Percentiles rank a stretch among this genome's conserved stretches.
These are phyloP conservation scores for Aspergillus alliaceus DNA, from an alignment of 2,329 filamentous ascomycete genomes.

Conservation along the genomic window DNA sequence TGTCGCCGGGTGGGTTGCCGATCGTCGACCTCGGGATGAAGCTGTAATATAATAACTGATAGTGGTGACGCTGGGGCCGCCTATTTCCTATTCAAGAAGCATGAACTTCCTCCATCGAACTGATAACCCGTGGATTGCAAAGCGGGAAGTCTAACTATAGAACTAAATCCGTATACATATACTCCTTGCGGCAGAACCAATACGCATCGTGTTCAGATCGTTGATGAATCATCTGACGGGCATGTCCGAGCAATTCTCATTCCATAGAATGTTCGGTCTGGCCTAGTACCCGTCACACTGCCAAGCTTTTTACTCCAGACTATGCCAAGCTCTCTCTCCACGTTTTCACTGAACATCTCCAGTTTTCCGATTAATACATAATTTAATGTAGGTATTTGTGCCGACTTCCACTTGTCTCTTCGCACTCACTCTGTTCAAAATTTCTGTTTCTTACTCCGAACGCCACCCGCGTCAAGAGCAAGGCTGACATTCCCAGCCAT, in stretches of 20 bases:
- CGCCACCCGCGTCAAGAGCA: too few relatives aligned
- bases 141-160: not conserved
- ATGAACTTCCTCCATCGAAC: not conserved
- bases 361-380: not conserved
- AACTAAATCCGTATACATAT: not conserved
- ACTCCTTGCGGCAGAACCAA: not conserved
- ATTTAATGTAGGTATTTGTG: not conserved
- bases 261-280: not conserved
- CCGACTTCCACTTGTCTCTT: too few relatives aligned
- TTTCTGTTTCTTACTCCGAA: too few relatives aligned
- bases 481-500: not conserved
- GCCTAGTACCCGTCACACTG: not conserved
- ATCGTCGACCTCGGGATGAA: not conserved
- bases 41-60: not conserved
- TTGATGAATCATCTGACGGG: not conserved
- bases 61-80: not conserved
- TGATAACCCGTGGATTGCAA: not conserved
- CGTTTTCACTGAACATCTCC: not conserved
- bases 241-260: not conserved
- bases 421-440: too few relatives aligned
- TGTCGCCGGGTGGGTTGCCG: not conserved
- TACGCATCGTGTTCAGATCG: not conserved
- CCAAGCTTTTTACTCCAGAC: conserved; percentile 1
- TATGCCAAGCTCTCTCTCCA: not conserved
- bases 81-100: not conserved